Evolutionary conservation across 805 yeast species (phyloP), one percentile per base, ranked within the genome.

Genomic region (Candida corydali): DNA sequence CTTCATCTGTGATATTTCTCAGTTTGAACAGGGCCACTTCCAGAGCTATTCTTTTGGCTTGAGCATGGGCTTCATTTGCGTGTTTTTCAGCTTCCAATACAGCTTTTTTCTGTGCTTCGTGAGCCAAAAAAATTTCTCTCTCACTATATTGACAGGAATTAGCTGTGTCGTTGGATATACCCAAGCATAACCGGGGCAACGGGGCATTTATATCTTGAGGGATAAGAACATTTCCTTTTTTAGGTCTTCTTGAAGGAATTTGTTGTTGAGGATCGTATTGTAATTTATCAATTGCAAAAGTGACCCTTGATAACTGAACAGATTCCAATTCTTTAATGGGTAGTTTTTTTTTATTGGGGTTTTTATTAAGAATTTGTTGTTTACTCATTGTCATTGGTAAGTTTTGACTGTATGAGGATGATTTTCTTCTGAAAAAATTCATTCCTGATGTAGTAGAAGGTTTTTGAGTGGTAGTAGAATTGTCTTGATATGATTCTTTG

Each of bases 201-300:
- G 76, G 76, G 0, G 82, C 79, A 14, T 67, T 56, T 42, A 82
- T 49, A 51, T 85, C 91, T 29, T 82, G 86, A 0, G 89, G 86
- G 7, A 66, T 55, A 25, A 59, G 39, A 6, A 76, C 79, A 44
- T 75, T 70, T 3, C 82, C 82, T 36, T 61, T 69, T 33, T 59
- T 62, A 0, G 82, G 82, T 25, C 70, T 57, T 37, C 81, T 54
- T 1, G 80, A 73, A 0, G 82, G 82, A 34, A 76, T 75, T 49
- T 76, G 82, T 48, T 76, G 82, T 46, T 76, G 81, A 2, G 97
- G 97, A 57, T 89, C 96, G 43, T 68, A 69, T 0, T 69, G 70
- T 42, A 87, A 74, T 36, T 81, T 77, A 34, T 84, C 84, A 4
- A 86, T 70, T 0, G 93, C 87, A 58, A 89, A 89, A 0, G 78